Percentiles rank a stretch among this genome's conserved stretches.
Conservation (phyloP, 192 early-diverging fungal genomes). For the Polychytrium aggregatum region DNA sequence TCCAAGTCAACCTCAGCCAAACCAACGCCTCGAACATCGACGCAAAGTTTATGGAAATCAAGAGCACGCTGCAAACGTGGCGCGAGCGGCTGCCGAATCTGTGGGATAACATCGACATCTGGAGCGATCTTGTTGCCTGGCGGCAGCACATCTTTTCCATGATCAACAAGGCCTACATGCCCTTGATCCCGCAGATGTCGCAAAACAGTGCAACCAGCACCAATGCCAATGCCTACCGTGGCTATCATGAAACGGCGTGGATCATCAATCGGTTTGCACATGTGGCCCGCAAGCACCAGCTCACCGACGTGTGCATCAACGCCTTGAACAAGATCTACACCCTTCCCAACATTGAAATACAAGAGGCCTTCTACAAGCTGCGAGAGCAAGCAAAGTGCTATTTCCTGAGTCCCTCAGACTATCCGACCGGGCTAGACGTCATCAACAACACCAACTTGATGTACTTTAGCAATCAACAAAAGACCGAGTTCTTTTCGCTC, state of each 20-base stretch:
- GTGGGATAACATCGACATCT: slow-evolving; percentile 96
- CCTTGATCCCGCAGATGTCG: slow-evolving; percentile 47
- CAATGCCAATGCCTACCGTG: slow-evolving; percentile 91
- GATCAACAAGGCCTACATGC: slow-evolving; percentile 92
- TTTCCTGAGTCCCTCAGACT: slow-evolving; percentile 77
- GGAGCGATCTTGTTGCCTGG: slow-evolving; percentile 97
- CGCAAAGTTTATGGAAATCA: slow-evolving; percentile 74
- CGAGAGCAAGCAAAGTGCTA: slow-evolving; percentile 98
- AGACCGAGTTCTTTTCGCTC: slow-evolving; percentile 95
- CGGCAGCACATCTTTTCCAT: slow-evolving; percentile 93
- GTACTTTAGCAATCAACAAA: slow-evolving; percentile 85
- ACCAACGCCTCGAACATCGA: slow-evolving; percentile 82
- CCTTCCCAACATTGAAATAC: slow-evolving; percentile 98
- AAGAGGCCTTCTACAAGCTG: slow-evolving; percentile 92
- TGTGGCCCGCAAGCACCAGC: slow-evolving; percentile 87
- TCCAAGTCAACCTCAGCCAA: slow-evolving; percentile 66
- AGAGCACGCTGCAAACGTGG: slow-evolving; percentile 87
- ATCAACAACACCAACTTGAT: slow-evolving; percentile 98
- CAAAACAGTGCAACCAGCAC: slow-evolving; percentile 59
- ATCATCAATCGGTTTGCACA: slow-evolving; percentile 99
- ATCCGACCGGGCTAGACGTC: slow-evolving; percentile 86
- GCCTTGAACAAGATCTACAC: slow-evolving; percentile 93
- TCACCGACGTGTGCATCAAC: slow-evolving; percentile 84
- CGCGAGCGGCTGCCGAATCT: slow-evolving; percentile 90
- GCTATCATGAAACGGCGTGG: slow-evolving; percentile 99